phyloP scores from a whole-genome alignment of 1,284 basidiomycete genomes.

The Moesziomyces antarcticus region DNA sequence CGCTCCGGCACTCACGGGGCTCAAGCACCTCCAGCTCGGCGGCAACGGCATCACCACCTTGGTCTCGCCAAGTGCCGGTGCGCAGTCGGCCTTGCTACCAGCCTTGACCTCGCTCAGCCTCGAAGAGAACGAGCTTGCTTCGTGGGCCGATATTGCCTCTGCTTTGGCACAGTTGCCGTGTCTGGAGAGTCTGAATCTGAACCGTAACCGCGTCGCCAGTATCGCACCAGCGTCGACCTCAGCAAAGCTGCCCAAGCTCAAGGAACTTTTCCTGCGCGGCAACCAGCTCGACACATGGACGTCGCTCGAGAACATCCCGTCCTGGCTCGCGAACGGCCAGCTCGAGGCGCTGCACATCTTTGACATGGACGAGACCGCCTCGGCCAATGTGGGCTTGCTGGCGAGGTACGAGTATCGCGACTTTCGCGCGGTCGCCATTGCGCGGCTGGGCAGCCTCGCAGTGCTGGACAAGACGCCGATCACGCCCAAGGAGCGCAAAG shows the following conservation, averaged over 20 bases:
- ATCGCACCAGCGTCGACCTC: constrained; percentile 70
- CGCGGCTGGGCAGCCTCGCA: constrained; percentile 76
- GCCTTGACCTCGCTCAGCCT: constrained; percentile 77
- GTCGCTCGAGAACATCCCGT: constrained; percentile 77
- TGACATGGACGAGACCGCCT: constrained; percentile 7
- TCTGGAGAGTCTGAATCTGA: constrained; percentile 77
- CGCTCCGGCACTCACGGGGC: constrained; percentile 73
- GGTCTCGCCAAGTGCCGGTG: neutral
- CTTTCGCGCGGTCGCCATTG: constrained; percentile 77
- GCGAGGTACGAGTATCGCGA: constrained; percentile 66
- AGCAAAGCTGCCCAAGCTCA: constrained; percentile 68
- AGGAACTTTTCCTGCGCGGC: constrained; percentile 75
- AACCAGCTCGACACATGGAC: constrained; percentile 77
- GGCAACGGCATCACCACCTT: constrained; percentile 74
- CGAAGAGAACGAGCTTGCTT: constrained; percentile 76
- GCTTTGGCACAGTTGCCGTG: constrained; percentile 73
- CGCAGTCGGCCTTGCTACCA: constrained; percentile 9
- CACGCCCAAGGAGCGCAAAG: constrained; percentile 78
- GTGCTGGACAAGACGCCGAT: constrained; percentile 79
- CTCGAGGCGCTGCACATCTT: constrained; percentile 25
- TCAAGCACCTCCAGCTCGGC: constrained; percentile 79
- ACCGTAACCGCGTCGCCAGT: constrained; percentile 74
- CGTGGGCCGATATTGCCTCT: constrained; percentile 74
- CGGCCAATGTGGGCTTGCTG: constrained; percentile 2
- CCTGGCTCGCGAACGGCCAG: constrained; percentile 74